Evolutionary conservation across 345 rosid species (phyloP), one percentile per base, ranked within the genome.

Genomic region (Jatropha curcas): DNA sequence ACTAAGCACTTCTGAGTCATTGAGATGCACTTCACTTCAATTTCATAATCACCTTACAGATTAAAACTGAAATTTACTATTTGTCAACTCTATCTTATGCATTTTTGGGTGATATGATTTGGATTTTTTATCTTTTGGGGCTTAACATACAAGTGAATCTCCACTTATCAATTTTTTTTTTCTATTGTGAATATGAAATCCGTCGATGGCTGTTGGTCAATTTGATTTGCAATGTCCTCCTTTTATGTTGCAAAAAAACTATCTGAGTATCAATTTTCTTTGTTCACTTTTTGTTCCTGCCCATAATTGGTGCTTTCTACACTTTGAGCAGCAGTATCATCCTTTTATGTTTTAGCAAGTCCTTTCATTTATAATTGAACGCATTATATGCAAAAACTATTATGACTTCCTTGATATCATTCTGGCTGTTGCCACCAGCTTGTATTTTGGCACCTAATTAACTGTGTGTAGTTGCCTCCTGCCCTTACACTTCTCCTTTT

Each of bases 311-410:
- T 31, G 60, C 50, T 57, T 60, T n/a, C 24, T 45, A 5, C 52
- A 55, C 64, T 25, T n/a, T 55, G 10, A n/a, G 64, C 27, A 35
- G 27, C n/a, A 60, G 27, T 33, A 20, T 43, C 19, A 41, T n/a
- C 33, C 57, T 14, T 19, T 20, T 64, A 31, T 53, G 16, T 53
- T 64, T 73, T 39, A 27, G 30, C 64, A 39, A 72, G 9, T 43
- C 6, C n/a, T 64, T 39, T 65, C 19, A 65, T 61, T 30, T 43
- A 28, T 17, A 59, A 20, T 48, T 24, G 1, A 71, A 59, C 66
- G 43, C 11, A 43, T 20, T 24, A 25, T 51, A n/a, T 33, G 8
- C 4, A 5, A 48, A 19, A 30, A 56, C 9, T 51, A 6, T n/a
- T 20, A 30, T 43, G 22, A 24, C 24, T 48, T 48, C 34, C n/a